These are phyloP conservation scores for Posidonia australis DNA, from an alignment of 106 monocot species.

Conservation along the genomic window DNA sequence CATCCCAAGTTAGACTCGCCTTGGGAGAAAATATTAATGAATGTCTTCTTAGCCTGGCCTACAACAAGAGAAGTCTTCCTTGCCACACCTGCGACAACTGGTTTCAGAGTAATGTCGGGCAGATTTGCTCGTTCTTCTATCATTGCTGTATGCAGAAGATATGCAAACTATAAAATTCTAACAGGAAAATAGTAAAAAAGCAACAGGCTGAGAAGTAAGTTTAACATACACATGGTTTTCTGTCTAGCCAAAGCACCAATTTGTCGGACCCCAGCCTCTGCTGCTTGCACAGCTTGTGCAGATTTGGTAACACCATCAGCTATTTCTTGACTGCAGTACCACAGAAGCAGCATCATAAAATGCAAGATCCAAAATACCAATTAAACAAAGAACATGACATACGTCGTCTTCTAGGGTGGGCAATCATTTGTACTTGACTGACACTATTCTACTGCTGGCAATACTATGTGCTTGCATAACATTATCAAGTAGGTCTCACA, in stretches of 20 bases:
- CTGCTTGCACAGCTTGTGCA: constrained; percentile 68
- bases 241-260: constrained; percentile 63
- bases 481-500: no score
- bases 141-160: constrained; percentile 44
- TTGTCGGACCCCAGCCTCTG: constrained; percentile 70
- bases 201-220: neutral
- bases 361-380: neutral
- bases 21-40: constrained; percentile 45
- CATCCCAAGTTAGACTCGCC: constrained; percentile 7
- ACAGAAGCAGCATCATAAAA: neutral
- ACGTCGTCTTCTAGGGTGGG: no score
- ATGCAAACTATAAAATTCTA: neutral
- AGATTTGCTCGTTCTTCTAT: constrained; percentile 81
- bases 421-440: no score
- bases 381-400: no score
- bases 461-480: no score
- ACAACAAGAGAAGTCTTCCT: constrained; percentile 58
- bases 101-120: constrained; percentile 48
- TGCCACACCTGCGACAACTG: constrained; percentile 61
- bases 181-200: neutral
- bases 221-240: constrained; percentile 54
- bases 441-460: no score
- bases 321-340: constrained; percentile 59
- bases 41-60: constrained; percentile 38
- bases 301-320: constrained; percentile 72